Percentiles rank a stretch among this genome's conserved stretches.
phyloP scores from a whole-genome alignment of 768 basidiomycete species.

The Floccularia luteovirens region DNA sequence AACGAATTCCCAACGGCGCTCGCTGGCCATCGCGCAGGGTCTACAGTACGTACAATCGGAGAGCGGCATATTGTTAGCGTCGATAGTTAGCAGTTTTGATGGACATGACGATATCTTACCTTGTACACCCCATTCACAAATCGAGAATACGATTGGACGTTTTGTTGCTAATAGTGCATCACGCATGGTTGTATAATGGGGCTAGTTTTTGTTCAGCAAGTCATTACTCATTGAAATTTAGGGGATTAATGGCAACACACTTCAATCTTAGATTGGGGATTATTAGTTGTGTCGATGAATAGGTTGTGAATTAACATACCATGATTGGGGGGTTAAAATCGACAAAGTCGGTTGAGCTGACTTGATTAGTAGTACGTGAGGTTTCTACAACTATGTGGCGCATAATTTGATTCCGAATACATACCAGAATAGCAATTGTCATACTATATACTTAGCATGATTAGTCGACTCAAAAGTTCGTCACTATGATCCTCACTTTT shows the following conservation, averaged over 20 bases:
- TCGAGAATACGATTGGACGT: conserved; percentile 40
- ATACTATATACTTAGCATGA: conserved; percentile 20
- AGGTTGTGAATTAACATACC: conserved; percentile 10
- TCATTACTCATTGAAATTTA: not conserved
- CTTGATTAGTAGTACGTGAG: conserved; percentile 8
- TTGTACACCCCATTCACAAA: conserved; percentile 45
- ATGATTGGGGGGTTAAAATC: conserved; percentile 34
- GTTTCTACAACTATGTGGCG: not conserved
- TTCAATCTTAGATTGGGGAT: conserved; percentile 19
- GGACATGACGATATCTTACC: conserved; percentile 9
- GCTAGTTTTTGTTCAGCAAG: conserved; percentile 13
- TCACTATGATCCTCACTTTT: conserved; percentile 16
- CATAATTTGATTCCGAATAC: not conserved
- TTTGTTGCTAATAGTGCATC: conserved; percentile 34
- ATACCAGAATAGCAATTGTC: conserved; percentile 43
- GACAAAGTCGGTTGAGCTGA: conserved; percentile 36
- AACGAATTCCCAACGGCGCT: conserved; percentile 38
- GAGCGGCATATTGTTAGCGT: not conserved
- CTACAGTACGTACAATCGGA: conserved; percentile 10
- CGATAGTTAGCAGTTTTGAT: too few species aligned
- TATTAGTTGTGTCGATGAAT: not conserved
- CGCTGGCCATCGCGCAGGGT: conserved; percentile 44
- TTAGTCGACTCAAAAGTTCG: not conserved
- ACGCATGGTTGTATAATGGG: conserved; percentile 37
- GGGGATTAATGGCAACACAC: conserved; percentile 11